phyloP scores from a whole-genome alignment of 129 eudicot genomes.

The Lactuca sativa region DNA sequence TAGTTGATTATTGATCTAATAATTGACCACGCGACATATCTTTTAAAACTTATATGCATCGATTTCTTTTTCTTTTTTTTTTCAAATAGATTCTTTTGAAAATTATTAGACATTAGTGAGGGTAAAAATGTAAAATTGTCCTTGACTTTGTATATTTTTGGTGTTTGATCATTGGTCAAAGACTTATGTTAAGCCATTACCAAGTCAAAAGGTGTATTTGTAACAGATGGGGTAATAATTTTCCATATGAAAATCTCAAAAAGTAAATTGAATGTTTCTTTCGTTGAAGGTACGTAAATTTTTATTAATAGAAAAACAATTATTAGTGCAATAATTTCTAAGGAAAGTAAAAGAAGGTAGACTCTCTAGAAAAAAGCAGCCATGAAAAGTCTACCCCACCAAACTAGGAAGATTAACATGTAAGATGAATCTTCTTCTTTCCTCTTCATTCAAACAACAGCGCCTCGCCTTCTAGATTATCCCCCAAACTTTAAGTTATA shows the following conservation, averaged over 20 bases:
- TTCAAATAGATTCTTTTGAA: neutral
- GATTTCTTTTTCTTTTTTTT: neutral
- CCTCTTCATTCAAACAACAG: slow-evolving; percentile 7
- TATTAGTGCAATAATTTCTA: neutral
- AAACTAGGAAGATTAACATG: neutral
- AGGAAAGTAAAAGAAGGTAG: neutral
- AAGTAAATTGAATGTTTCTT: neutral
- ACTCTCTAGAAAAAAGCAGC: neutral
- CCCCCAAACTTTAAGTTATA: neutral
- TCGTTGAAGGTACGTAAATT: neutral
- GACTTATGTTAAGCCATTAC: neutral
- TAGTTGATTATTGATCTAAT: too few species aligned
- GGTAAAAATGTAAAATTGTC: neutral
- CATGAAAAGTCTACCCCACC: neutral
- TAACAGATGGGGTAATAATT: neutral
- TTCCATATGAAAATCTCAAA: neutral
- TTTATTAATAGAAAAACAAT: neutral
- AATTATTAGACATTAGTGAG: too few species aligned
- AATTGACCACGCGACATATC: neutral
- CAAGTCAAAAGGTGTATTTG: neutral
- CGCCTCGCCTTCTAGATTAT: neutral
- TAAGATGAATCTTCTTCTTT: slow-evolving; percentile 1
- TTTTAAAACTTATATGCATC: neutral
- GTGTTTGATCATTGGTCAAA: slow-evolving; percentile 1
- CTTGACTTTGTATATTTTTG: neutral